Base-by-base conservation (phyloP, 441 rosid species). In the Euphorbia schlechtendalii region DNA sequence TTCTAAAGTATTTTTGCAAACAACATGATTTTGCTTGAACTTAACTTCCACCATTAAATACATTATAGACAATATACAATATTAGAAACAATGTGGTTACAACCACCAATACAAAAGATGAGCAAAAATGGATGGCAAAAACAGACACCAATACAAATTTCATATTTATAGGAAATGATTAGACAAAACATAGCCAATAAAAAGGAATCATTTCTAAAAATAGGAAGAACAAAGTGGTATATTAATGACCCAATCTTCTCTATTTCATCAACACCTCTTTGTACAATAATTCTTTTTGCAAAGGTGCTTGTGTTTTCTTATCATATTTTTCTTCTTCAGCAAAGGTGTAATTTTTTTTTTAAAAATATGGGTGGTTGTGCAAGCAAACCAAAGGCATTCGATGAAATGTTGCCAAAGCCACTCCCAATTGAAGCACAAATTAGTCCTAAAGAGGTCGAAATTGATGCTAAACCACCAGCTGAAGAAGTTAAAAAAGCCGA, bases 341-440 rank as follows among this genome's bases (percentile, higher is more conserved):
- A 43, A 43, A 43, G 48, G 48, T 43, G 48, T 57, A n/a, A n/a
- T n/a, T n/a, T n/a, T n/a, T n/a, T n/a, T n/a, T n/a, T n/a, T n/a
- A 56, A n/a, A 25, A 28, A n/a, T 6, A 57, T 32, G 45, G 22
- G 61, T 17, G 18, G 61, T 20, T 38, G 64, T 51, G 56, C 56
- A 5, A 51, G 56, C 56, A 51, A 51, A 51, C 56, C 28, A n/a
- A 40, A 25, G 10, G 52, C 13, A 3, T 17, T 17, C 20, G 9
- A 38, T 40, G 17, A 61, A 14, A 43, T 32, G 61, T 20, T 17
- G 32, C n/a, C n/a, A 17, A 15, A 18, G 61, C 25, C 25, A 2
- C 40, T 57, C 20, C 40, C 43, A 9, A n/a, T n/a, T 46, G 18
- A 46, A 8, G 20, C 51, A 51, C 15, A 41, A 41, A 13, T 12